Conservation (phyloP, 805 yeast genomes). For the Kodamaea kakaduensis region DNA sequence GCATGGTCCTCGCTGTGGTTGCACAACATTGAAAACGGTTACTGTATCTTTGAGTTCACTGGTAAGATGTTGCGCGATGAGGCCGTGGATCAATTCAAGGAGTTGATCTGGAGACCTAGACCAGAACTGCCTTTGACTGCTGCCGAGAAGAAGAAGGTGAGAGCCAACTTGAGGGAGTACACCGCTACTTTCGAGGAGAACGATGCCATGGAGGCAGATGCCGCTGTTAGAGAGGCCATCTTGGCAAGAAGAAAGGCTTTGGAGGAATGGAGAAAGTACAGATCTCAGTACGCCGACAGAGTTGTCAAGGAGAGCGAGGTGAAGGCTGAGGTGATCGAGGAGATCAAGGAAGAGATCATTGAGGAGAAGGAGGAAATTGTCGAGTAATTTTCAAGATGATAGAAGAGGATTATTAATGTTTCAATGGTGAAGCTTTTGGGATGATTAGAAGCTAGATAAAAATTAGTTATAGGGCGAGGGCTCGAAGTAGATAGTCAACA, state of each 20-base stretch:
- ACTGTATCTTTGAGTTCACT: slow-evolving; percentile 77
- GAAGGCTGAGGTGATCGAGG: slow-evolving; percentile 59
- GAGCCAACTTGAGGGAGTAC: slow-evolving; percentile 84
- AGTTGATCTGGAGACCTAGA: slow-evolving; percentile 96
- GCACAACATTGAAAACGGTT: slow-evolving; percentile 86
- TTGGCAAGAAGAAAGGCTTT: slow-evolving; percentile 75
- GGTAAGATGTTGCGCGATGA: slow-evolving; percentile 79
- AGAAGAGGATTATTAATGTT: too few species aligned
- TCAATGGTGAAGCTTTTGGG: too few species aligned
- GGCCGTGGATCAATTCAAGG: slow-evolving; percentile 75
- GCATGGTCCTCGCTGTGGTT: slow-evolving; percentile 86
- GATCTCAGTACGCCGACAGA: slow-evolving; percentile 41
- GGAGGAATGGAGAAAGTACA: slow-evolving; percentile 83
- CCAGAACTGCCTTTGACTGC: slow-evolving; percentile 74
- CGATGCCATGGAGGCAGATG: slow-evolving; percentile 94
- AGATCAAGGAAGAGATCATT: slow-evolving; percentile 68
- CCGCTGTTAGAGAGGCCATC: slow-evolving; percentile 86
- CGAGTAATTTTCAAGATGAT: too few species aligned
- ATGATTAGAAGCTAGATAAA: too few species aligned
- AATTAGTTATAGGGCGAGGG: too few species aligned
- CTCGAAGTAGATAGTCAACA: too few species aligned
- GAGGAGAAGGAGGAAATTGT: slow-evolving; percentile 71
- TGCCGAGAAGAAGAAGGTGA: slow-evolving; percentile 82
- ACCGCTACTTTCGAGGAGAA: slow-evolving; percentile 89
- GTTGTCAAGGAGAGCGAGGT: slow-evolving; percentile 46